Evolutionary conservation across 1,284 basidiomycete species (phyloP).

Genomic region (Boletus smithii): DNA sequence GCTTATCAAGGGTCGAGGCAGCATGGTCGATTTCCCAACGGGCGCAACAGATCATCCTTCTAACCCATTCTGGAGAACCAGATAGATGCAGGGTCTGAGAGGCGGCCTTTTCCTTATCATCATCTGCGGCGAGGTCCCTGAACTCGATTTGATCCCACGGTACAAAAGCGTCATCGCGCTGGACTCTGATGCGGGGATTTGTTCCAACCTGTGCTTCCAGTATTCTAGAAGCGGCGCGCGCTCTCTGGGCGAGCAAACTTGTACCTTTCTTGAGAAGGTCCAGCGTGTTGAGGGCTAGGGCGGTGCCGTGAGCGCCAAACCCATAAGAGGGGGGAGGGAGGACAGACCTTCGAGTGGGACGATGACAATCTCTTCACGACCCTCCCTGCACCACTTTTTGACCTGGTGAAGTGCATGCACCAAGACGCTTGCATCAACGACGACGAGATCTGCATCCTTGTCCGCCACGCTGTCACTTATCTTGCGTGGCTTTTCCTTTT

Average conservation of each 20-base stretch:
- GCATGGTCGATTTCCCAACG: conserved; percentile 62
- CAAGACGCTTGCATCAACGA: conserved; percentile 85
- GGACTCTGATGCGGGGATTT: conserved; percentile 73
- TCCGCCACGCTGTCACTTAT: conserved; percentile 36
- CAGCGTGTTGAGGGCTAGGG: conserved; percentile 81
- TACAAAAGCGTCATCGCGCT: conserved; percentile 74
- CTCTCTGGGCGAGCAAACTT: conserved; percentile 71
- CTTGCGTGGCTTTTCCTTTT: conserved; percentile 32
- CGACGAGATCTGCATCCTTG: conserved; percentile 70
- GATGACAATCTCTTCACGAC: conserved; percentile 67
- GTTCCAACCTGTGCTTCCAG: conserved; percentile 79
- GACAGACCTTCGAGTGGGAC: conserved; percentile 82
- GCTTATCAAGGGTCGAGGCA: conserved; percentile 25
- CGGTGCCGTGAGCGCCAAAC: conserved; percentile 14
- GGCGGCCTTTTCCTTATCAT: conserved; percentile 26
- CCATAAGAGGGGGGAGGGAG: not conserved
- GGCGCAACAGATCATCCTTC: conserved; percentile 75
- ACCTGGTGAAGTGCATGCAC: conserved; percentile 80
- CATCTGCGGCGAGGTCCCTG: conserved; percentile 27
- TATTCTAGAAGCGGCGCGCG: conserved; percentile 77
- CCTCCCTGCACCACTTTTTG: conserved; percentile 77
- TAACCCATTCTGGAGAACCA: conserved; percentile 73
- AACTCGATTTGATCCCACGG: conserved; percentile 70
- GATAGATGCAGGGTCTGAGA: conserved; percentile 27
- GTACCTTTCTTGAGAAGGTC: conserved; percentile 91